These are phyloP conservation scores for Nakataea oryzae DNA, from an alignment of 2,329 filamentous ascomycete species.

Conservation along the genomic window DNA sequence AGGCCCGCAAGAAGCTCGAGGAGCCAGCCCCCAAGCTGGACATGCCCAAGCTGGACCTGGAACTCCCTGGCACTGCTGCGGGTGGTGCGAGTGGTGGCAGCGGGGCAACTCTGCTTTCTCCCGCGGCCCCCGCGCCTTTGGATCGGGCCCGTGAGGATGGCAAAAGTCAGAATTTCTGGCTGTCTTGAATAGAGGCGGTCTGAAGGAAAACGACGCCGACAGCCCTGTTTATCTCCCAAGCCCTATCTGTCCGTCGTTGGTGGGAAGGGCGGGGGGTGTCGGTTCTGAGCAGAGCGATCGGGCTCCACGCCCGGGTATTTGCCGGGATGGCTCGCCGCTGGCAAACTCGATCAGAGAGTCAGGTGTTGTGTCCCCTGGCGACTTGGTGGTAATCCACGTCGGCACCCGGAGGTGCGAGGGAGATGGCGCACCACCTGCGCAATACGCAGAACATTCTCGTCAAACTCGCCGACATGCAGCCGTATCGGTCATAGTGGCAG, in stretches of 20 bases:
- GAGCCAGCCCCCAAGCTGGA: constrained; percentile 51
- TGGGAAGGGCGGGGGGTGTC: neutral
- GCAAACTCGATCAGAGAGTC: neutral
- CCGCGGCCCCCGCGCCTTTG: neutral
- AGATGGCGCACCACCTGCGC: neutral
- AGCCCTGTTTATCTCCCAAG: neutral
- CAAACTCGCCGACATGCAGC: neutral
- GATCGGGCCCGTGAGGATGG: neutral
- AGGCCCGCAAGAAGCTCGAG: constrained; percentile 32
- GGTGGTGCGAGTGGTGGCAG: constrained; percentile 1
- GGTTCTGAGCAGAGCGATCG: neutral
- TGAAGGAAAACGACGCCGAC: neutral
- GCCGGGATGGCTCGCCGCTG: neutral
- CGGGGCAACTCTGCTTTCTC: neutral
- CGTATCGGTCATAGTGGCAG: too few species aligned
- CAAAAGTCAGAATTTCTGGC: constrained; percentile 1
- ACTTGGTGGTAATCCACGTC: too few species aligned
- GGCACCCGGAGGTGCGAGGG: neutral
- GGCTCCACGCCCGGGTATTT: neutral
- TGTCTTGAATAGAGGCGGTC: constrained; percentile 1
- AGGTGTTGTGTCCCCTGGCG: neutral
- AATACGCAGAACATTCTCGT: neutral
- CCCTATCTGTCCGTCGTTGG: neutral
- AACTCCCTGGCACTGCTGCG: constrained; percentile 5
- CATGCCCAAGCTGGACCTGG: constrained; percentile 45